Conservation (phyloP, 768 basidiomycete genomes). For the Lactifluus volemus region DNA sequence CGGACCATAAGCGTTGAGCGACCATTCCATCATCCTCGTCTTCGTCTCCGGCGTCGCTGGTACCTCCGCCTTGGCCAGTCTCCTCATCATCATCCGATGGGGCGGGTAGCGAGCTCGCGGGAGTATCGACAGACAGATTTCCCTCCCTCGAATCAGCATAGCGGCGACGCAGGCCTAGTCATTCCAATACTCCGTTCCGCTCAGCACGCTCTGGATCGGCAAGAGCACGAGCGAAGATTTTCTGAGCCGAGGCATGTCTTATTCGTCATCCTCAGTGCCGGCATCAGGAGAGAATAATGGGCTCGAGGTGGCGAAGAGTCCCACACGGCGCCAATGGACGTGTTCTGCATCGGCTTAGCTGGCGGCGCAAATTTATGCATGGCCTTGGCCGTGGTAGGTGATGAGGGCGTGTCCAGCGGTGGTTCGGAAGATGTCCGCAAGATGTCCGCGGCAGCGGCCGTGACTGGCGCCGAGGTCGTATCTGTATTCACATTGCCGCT, state of each 20-base stretch:
- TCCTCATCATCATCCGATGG: conserved; percentile 30
- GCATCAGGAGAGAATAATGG: conserved; percentile 23
- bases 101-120: conserved; percentile 38
- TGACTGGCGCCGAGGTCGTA: not conserved
- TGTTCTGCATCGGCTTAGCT: conserved; percentile 6
- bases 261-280: not conserved
- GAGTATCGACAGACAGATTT: conserved; percentile 31
- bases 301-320: not conserved
- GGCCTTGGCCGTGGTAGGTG: not conserved
- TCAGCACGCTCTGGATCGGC: conserved; percentile 15
- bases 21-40: not conserved
- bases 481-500: not conserved
- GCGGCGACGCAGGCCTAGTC: conserved; percentile 5
- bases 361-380: not conserved
- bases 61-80: too few species aligned
- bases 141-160: too few species aligned
- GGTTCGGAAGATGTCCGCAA: too few species aligned
- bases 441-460: too few species aligned
- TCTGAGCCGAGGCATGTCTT: not conserved
- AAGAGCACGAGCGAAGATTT: conserved; percentile 1
- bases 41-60: too few species aligned
- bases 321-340: not conserved
- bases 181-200: conserved; percentile 7
- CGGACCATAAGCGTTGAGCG: conserved; percentile 21
- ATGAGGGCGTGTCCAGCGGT: too few species aligned